Conservation (phyloP, 768 basidiomycete species). For the Hypholoma fasciculare region DNA sequence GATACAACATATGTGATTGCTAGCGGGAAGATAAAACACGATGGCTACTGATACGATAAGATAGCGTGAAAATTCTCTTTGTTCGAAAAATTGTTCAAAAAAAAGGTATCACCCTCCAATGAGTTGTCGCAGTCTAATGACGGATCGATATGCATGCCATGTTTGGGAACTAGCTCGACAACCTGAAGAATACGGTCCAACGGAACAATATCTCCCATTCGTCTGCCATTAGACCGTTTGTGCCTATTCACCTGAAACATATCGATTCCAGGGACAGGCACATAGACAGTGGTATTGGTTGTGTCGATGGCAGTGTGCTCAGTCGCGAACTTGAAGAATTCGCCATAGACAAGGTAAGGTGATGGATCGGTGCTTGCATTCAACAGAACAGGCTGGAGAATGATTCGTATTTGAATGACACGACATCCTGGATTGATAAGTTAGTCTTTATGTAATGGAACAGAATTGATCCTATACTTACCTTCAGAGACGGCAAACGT, state of each 20-base stretch:
- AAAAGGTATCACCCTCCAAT: background rate
- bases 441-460: no score
- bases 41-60: background rate
- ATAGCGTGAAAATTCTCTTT: constrained; percentile 3
- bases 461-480: no score
- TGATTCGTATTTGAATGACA: no score
- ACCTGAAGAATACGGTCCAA: background rate
- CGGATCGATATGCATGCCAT: background rate
- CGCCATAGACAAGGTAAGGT: background rate
- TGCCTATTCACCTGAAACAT: background rate
- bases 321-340: background rate
- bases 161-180: background rate
- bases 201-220: background rate
- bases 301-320: background rate
- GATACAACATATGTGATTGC: no score
- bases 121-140: background rate
- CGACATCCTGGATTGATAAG: no score
- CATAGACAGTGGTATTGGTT: constrained; percentile 41
- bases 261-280: constrained; percentile 29
- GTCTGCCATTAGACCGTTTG: background rate
- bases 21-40: background rate
- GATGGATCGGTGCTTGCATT: no score
- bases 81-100: background rate
- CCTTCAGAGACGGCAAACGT: no score
- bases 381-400: no score